Base-by-base conservation (phyloP, 2,329 filamentous ascomycete genomes). In the Aspergillus pseudonomiae region DNA sequence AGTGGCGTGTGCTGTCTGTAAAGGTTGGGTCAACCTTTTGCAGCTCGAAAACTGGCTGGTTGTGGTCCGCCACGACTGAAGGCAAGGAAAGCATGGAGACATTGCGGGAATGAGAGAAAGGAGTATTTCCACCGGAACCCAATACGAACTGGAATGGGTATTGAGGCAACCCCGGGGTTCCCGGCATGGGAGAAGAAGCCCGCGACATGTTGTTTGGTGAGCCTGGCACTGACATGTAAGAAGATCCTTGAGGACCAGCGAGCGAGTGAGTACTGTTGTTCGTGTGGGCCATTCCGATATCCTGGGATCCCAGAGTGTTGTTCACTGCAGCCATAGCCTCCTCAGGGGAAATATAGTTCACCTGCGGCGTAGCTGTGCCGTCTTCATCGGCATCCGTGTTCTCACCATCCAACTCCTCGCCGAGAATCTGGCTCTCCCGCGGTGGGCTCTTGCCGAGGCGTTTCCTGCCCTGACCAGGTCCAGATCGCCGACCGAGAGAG, bases 11-110 rank as follows among this genome's bases (percentile, higher is more conserved):
- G 53, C 84, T 83, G 71, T 90, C 88, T 6, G 85, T 89, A 77
- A 91, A 91, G 77, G 87, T 88, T 2, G 88, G 88, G 67, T 88
- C 87, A 0, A 90, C 86, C 62, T 89, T 87, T 71, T 90, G 88
- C n/a, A 89, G 82, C 65, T 86, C 84, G 71, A 84, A 88, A 70
- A 88, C 84, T 57, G 57, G 52, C 32, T 63, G 61, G 14, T 84
- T 85, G 70, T 87, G 87, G 63, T 86, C 86, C 24, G 87, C 85
- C 28, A 89, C 81, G 39, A 90, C 82, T 2, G 81, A 81, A 59
- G 86, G 80, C 4, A 88, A 79, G 36, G 85, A 87, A 32, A 89
- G 78, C 4, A 79, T 77, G 1, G 83, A 85, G 43, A 77, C 74
- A 65, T 75, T 79, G 64, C 77, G 78, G 48, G 79, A 72, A 36